Evolutionary conservation across 768 basidiomycete species (phyloP).

Genomic region (Exsudoporus frostii): DNA sequence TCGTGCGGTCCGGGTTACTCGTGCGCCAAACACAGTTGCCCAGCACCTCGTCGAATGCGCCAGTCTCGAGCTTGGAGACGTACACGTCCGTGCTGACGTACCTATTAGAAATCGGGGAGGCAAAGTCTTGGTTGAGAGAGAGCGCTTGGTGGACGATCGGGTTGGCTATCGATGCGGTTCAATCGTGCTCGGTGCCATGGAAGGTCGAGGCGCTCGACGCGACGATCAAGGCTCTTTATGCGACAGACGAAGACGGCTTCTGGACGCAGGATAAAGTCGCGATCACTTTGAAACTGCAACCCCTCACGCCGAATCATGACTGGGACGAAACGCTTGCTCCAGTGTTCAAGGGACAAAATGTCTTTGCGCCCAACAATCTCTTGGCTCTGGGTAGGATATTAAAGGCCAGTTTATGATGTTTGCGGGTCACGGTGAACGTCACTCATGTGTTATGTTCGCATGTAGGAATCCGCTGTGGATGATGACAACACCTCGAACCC

Average conservation of each 20-base stretch:
- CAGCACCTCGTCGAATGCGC: conserved; percentile 48
- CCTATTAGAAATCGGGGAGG: conserved; percentile 68
- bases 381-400: conserved; percentile 68
- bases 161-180: conserved; percentile 58
- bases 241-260: conserved; percentile 5
- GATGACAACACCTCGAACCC: conserved; percentile 53
- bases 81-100: conserved; percentile 58
- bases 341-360: conserved; percentile 69
- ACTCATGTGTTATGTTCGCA: conserved; percentile 4
- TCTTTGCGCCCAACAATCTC: conserved; percentile 76
- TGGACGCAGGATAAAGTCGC: conserved; percentile 94
- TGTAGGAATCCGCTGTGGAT: conserved; percentile 55
- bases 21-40: conserved; percentile 57
- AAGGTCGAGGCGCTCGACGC: conserved; percentile 57
- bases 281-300: conserved; percentile 68
- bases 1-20: conserved; percentile 83
- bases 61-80: conserved; percentile 54
- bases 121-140: conserved; percentile 89
- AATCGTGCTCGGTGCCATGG: conserved; percentile 64
- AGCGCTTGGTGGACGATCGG: conserved; percentile 84
- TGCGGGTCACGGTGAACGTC: neutral
- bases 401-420: conserved; percentile 51
- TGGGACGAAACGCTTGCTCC: conserved; percentile 69
- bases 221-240: conserved; percentile 51
- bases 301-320: conserved; percentile 52